Evolutionary conservation across 2,329 filamentous ascomycete species (phyloP).

Genomic region (Hypoxylon sp.): DNA sequence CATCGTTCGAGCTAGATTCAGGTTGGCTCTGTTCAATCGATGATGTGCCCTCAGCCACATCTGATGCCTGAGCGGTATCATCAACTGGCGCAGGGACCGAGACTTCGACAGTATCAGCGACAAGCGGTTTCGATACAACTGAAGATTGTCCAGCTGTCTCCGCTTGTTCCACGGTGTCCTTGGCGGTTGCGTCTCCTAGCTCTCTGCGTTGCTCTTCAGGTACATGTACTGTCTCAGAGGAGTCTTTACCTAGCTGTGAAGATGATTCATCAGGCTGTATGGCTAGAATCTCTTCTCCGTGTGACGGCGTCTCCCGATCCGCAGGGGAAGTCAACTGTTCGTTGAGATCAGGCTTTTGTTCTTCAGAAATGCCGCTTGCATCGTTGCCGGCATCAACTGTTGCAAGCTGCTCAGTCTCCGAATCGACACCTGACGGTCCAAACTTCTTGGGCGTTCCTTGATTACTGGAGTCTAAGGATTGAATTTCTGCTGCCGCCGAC

Average conservation of each 20-base stretch:
- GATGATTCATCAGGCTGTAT: not conserved
- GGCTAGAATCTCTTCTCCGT: not conserved
- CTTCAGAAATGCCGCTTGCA: not conserved
- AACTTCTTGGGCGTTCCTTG: not conserved
- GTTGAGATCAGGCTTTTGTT: not conserved
- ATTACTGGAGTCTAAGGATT: not conserved
- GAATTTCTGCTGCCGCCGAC: not conserved
- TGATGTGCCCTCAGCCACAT: not conserved
- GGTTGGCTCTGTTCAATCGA: not conserved
- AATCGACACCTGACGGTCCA: not conserved
- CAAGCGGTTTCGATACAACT: not conserved
- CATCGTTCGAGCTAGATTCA: not conserved
- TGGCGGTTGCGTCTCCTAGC: not conserved
- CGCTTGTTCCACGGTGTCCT: not conserved
- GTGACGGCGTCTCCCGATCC: not conserved
- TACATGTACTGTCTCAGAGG: not conserved
- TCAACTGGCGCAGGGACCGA: not conserved
- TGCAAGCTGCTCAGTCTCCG: not conserved
- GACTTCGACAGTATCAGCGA: not conserved
- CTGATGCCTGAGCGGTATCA: not conserved
- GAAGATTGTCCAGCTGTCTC: not conserved
- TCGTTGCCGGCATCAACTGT: not conserved
- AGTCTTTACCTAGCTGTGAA: not conserved
- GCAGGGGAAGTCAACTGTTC: not conserved
- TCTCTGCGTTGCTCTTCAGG: not conserved